phyloP scores from a whole-genome alignment of 192 early-diverging fungal genomes.

The Coemansia sp. region DNA sequence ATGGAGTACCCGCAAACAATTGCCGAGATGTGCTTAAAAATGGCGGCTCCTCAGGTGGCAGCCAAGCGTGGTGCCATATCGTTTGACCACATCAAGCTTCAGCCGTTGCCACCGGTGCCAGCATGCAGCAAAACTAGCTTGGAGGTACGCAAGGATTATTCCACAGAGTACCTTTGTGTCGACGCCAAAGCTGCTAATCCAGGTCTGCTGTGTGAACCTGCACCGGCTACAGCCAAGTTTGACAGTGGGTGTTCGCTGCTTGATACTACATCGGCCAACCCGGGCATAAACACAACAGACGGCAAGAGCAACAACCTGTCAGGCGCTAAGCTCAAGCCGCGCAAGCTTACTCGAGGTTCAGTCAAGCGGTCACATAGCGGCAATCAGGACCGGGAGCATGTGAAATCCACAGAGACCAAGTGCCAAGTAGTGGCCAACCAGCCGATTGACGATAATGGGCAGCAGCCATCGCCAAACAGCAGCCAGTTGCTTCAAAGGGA shows the following conservation, averaged over 20 bases:
- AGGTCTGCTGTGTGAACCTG: neutral
- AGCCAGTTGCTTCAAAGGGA: neutral
- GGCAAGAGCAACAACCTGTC: neutral
- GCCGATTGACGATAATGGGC: neutral
- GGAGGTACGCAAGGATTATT: neutral
- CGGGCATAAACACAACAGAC: conserved; percentile 9
- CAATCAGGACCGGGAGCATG: neutral
- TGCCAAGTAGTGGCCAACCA: neutral
- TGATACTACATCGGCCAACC: conserved; percentile 48
- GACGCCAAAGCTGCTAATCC: neutral
- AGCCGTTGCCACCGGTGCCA: neutral
- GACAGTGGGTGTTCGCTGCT: conserved; percentile 12
- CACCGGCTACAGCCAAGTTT: neutral
- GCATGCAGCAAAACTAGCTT: neutral
- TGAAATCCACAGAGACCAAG: neutral
- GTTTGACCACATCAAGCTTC: conserved; percentile 10
- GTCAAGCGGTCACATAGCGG: conserved; percentile 4
- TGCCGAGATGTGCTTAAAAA: neutral
- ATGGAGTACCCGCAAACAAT: neutral
- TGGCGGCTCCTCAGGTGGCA: neutral
- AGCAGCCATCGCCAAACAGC: neutral
- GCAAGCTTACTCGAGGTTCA: conserved; percentile 38
- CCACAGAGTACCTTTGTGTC: neutral
- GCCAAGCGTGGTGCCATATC: conserved; percentile 14
- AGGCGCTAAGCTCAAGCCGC: conserved; percentile 27